These are phyloP conservation scores for Protea cynaroides DNA, from an alignment of 164 flowering plant genomes.

Conservation along the genomic window DNA sequence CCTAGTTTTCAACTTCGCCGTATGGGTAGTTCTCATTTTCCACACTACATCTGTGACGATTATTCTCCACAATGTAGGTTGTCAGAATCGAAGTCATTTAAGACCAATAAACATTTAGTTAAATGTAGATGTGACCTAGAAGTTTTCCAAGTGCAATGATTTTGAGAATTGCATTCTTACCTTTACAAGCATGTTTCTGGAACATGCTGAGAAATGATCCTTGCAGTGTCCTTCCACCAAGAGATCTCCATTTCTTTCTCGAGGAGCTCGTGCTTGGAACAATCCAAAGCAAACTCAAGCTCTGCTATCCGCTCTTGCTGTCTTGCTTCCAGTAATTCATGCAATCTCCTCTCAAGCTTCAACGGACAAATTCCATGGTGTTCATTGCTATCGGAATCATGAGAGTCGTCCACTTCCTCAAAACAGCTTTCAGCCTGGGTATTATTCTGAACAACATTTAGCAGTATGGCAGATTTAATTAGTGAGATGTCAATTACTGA, in stretches of 20 bases:
- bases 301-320: slow-evolving; percentile 62
- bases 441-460: slow-evolving; percentile 12
- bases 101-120: not conserved
- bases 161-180: not conserved
- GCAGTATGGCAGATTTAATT: not conserved
- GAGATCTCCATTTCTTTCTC: slow-evolving; percentile 58
- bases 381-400: not conserved
- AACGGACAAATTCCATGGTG: slow-evolving; percentile 41
- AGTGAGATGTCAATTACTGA: not conserved
- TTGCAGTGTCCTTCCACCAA: slow-evolving; percentile 73
- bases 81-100: not conserved
- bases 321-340: slow-evolving; percentile 48
- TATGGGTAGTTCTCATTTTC: not conserved
- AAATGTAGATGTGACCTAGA: too few relatives aligned
- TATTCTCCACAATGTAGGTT: not conserved
- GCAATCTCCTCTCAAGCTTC: slow-evolving; percentile 65
- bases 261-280: slow-evolving; percentile 28
- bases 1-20: not conserved
- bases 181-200: not conserved
- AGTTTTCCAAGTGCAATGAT: not conserved
- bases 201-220: slow-evolving; percentile 29
- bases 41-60: not conserved
- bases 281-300: slow-evolving; percentile 55
- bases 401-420: slow-evolving; percentile 25
- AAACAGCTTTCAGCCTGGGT: slow-evolving; percentile 19